Conservation (phyloP, 495 filamentous ascomycete genomes). For the Talaromyces thailandensis region DNA sequence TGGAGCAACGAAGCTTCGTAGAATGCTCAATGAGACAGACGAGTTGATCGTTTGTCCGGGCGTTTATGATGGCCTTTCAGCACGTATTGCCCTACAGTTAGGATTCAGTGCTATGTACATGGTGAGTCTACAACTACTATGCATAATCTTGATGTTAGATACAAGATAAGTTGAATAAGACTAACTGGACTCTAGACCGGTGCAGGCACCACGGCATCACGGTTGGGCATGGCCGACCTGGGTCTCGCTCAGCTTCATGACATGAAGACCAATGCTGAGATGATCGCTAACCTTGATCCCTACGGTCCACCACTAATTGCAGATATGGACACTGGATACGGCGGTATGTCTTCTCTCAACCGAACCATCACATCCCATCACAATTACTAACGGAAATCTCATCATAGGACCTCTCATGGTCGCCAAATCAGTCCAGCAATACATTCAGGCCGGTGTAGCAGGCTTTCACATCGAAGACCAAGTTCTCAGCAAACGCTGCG, state of each 20-base stretch:
- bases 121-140: conserved; percentile 27
- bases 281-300: conserved; percentile 56
- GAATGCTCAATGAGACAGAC: conserved; percentile 30
- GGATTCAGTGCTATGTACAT: conserved; percentile 60
- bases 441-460: conserved; percentile 59
- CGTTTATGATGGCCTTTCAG: conserved; percentile 61
- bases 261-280: conserved; percentile 55
- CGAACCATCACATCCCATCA: not conserved
- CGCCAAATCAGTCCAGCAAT: conserved; percentile 52
- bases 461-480: conserved; percentile 69
- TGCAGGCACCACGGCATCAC: conserved; percentile 55
- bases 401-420: conserved; percentile 48
- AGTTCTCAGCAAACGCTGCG: conserved; percentile 56
- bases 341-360: conserved; percentile 27
- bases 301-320: conserved; percentile 52
- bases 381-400: not conserved
- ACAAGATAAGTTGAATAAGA: no score
- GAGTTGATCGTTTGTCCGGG: conserved; percentile 50
- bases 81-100: conserved; percentile 50
- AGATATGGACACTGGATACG: conserved; percentile 62
- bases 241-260: conserved; percentile 55
- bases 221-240: conserved; percentile 56
- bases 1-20: conserved; percentile 37
- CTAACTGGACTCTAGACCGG: conserved; percentile 44
- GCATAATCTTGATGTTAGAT: no score